These are phyloP conservation scores for Lyophyllum decastes DNA, from an alignment of 768 basidiomycete genomes.

Conservation along the genomic window DNA sequence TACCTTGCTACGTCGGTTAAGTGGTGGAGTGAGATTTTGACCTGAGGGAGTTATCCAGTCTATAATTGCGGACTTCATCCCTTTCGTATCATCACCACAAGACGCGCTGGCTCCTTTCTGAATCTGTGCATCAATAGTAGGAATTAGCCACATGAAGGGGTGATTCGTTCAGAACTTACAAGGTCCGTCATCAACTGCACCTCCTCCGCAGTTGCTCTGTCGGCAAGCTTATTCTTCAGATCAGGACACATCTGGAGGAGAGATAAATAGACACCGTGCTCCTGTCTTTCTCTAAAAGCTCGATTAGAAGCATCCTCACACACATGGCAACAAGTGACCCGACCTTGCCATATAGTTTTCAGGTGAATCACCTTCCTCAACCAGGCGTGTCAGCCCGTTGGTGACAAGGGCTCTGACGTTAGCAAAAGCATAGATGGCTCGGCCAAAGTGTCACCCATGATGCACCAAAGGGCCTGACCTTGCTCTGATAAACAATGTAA, in stretches of 20 bases:
- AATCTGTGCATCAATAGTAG: slow-evolving; percentile 14
- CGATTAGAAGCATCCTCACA: too few relatives aligned
- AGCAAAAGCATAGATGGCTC: slow-evolving; percentile 5
- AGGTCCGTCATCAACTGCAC: slow-evolving; percentile 7
- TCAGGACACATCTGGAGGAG: background rate
- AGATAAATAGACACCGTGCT: slow-evolving; percentile 8
- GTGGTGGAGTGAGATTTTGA: too few relatives aligned
- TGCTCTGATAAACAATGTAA: background rate
- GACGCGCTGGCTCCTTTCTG: too few relatives aligned
- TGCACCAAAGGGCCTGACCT: slow-evolving; percentile 18
- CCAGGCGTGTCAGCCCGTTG: slow-evolving; percentile 11
- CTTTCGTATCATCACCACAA: slow-evolving; percentile 17
- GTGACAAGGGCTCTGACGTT: slow-evolving; percentile 16
- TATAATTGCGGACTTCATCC: slow-evolving; percentile 17
- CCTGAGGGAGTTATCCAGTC: slow-evolving; percentile 24
- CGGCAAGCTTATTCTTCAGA: slow-evolving; percentile 2
- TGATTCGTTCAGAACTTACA: slow-evolving; percentile 7
- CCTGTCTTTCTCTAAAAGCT: slow-evolving; percentile 13
- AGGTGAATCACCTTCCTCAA: background rate
- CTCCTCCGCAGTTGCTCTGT: background rate
- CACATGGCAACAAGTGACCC: too few relatives aligned
- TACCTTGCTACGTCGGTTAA: too few relatives aligned
- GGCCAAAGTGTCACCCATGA: slow-evolving; percentile 23
- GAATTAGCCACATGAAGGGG: background rate
- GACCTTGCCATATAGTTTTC: background rate